Conservation (phyloP, 2,329 filamentous ascomycete species). For the Lasiodiplodia gonubiensis region DNA sequence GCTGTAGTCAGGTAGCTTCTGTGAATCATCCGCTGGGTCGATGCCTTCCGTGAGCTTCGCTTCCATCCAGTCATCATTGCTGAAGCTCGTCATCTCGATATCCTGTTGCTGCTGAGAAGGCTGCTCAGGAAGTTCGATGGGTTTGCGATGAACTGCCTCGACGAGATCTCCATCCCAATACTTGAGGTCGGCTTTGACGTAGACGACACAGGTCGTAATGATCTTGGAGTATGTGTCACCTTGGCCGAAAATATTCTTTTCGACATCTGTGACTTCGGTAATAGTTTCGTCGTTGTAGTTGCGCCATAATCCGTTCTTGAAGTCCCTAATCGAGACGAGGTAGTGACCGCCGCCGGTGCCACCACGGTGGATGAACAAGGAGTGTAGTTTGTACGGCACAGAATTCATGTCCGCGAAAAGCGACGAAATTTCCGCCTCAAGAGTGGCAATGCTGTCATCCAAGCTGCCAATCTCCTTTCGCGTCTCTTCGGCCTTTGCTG, state of each 20-base stretch:
- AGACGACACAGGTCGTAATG: slow-evolving; percentile 27
- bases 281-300: slow-evolving; percentile 93
- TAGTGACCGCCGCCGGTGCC: slow-evolving; percentile 75
- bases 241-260: slow-evolving; percentile 27
- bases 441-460: slow-evolving; percentile 50
- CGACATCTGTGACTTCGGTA: slow-evolving; percentile 58
- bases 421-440: slow-evolving; percentile 56
- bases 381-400: slow-evolving; percentile 81
- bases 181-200: slow-evolving; percentile 27
- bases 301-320: slow-evolving; percentile 79
- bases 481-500: slow-evolving; percentile 29
- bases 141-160: slow-evolving; percentile 19
- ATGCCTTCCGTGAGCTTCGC: slow-evolving; percentile 10
- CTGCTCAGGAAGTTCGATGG: neutral
- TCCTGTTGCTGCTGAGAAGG: slow-evolving; percentile 2
- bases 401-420: slow-evolving; percentile 69
- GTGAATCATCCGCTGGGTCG: neutral
- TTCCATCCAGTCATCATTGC: neutral
- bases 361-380: slow-evolving; percentile 90
- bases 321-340: slow-evolving; percentile 96
- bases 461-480: slow-evolving; percentile 21
- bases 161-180: slow-evolving; percentile 14
- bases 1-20: neutral
- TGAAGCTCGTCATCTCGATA: slow-evolving; percentile 24
- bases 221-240: slow-evolving; percentile 22